Base-by-base conservation (phyloP, 768 basidiomycete species). In the Leccinum disarticulatum region DNA sequence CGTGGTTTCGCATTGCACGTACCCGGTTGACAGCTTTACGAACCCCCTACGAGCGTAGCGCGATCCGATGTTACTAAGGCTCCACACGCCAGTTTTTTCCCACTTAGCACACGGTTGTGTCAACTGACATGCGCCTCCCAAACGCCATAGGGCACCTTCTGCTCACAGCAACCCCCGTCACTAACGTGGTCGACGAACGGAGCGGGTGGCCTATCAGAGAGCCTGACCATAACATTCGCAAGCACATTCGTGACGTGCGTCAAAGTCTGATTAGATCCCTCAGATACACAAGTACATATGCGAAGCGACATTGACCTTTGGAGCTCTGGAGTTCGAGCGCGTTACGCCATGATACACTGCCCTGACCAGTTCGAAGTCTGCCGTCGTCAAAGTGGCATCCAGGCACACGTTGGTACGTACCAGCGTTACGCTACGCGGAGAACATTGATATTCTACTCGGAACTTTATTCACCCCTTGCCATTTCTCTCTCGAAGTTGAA, bases 401-500 rank as follows among this genome's bases (percentile, higher is more conserved):
- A 66, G 66, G 66, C 25, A 60, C 25, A 56, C 57, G 19, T 6
- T n/a, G 27, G 1, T 54, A 19, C 6, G 22, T 22, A 22, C 22
- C 22, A 22, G 22, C 6, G n/a, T 64, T 68, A 60, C 67, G 66
- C 48, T 19, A 69, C 28, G 33, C 38, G 25, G 41, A 35, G 52
- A 56, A 54, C 30, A 8, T 65, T 65, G 52, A 54, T 25, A 8
- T 65, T 58, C 48, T 41, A 19, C 43, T 28, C 46, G 43, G 43
- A 52, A 60, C 47, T 49, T 46, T 60, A 51, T 64, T 59, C 59
- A 43, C 55, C 60, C 64, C 57, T 62, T 57, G 58, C 25, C 15
- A 55, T 41, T 31, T 57, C 47, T 31, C 36, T 38, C 10, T 13
- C 19, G 52, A 31, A 25, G 43, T 17, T 13, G 9, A 28, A 10